These are phyloP conservation scores for Neurospora sp. DNA, from an alignment of 495 filamentous ascomycete genomes.

Conservation along the genomic window DNA sequence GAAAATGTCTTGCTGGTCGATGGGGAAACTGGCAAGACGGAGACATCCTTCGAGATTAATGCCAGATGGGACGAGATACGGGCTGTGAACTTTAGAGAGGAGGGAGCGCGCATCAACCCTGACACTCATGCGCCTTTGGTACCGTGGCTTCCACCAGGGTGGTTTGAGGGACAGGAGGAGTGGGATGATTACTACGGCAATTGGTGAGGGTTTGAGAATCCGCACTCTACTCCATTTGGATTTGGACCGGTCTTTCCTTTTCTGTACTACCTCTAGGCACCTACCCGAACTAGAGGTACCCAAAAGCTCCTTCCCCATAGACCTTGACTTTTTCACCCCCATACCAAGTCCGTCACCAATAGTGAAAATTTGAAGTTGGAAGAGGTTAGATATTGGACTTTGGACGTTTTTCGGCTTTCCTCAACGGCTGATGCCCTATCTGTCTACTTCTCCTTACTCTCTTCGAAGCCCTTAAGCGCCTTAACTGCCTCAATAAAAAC, in stretches of 20 bases:
- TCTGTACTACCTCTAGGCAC: no score
- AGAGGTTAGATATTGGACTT: no score
- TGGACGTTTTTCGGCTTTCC: neutral
- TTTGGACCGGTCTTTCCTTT: no score
- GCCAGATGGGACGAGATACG: neutral
- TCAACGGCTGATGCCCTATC: neutral
- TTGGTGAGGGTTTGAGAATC: neutral
- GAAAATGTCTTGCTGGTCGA: neutral
- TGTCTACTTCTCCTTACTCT: neutral
- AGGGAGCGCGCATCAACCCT: neutral
- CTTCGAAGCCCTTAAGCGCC: neutral
- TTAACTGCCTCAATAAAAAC: neutral
- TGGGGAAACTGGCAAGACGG: neutral
- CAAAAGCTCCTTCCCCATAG: no score
- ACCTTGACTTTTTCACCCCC: no score
- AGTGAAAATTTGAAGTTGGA: no score
- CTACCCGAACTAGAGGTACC: no score
- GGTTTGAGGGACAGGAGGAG: neutral
- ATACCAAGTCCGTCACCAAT: no score
- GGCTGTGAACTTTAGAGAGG: neutral
- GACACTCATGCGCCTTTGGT: neutral
- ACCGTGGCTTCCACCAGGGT: neutral
- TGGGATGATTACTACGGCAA: neutral
- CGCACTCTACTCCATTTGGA: no score
- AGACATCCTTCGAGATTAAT: neutral